Evolutionary conservation across 768 basidiomycete species (phyloP).

Genomic region (Rhizopogon vinicolor): DNA sequence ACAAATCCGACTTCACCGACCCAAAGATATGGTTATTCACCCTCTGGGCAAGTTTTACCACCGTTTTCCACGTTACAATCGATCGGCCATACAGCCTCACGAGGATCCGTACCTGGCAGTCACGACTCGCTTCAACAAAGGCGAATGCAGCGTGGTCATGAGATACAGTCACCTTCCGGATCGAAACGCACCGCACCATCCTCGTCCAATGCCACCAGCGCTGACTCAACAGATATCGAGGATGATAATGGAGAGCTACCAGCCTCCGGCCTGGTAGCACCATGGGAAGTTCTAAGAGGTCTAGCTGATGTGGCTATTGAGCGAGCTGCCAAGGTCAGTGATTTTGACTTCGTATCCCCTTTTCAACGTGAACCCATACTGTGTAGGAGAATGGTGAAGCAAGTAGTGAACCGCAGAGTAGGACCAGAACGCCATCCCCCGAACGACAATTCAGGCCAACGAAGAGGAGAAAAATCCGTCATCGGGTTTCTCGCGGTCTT

Average conservation of each 20-base stretch:
- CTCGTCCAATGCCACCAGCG: conserved; percentile 67
- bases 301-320: conserved; percentile 79
- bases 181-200: conserved; percentile 59
- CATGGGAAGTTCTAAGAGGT: conserved; percentile 81
- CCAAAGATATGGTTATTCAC: conserved; percentile 29
- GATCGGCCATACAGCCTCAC: conserved; percentile 41
- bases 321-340: conserved; percentile 67
- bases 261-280: conserved; percentile 76
- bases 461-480: conserved; percentile 70
- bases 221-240: conserved; percentile 81
- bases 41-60: conserved; percentile 54
- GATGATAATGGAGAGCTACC: conserved; percentile 79
- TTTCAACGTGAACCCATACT: conserved; percentile 1
- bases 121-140: conserved; percentile 35
- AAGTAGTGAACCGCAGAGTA: conserved; percentile 70
- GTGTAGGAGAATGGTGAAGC: conserved; percentile 68
- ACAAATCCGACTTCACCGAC: conserved; percentile 30
- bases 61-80: conserved; percentile 68
- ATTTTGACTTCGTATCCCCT: not conserved
- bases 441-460: conserved; percentile 63
- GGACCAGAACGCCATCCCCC: conserved; percentile 68
- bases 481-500: conserved; percentile 51
- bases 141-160: conserved; percentile 22
- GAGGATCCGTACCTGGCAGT: conserved; percentile 53
- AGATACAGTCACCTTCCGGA: conserved; percentile 27